phyloP scores from a whole-genome alignment of 495 filamentous ascomycete genomes.

The Hamigera avellanea region DNA sequence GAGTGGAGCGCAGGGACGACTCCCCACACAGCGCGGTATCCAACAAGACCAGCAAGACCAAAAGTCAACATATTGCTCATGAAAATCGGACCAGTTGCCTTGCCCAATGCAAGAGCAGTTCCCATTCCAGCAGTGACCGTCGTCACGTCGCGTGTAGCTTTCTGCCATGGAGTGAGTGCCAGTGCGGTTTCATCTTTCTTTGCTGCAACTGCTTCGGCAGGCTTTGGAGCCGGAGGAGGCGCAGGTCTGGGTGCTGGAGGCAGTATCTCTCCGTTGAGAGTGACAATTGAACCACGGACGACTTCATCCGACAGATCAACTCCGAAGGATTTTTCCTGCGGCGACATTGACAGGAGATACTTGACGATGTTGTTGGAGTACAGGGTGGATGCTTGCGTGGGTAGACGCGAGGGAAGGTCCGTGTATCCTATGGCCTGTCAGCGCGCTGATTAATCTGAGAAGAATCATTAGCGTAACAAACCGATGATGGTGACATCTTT shows the following conservation, averaged over 20 bases:
- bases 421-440: conserved; percentile 49
- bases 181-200: conserved; percentile 43
- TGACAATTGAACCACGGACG: conserved; percentile 68
- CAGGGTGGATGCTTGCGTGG: conserved; percentile 69
- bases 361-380: conserved; percentile 86
- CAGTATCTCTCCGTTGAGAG: conserved; percentile 57
- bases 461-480: conserved; percentile 15
- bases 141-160: conserved; percentile 57
- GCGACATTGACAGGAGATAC: conserved; percentile 64
- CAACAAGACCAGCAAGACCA: conserved; percentile 64
- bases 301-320: conserved; percentile 70
- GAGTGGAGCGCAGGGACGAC: conserved; percentile 67
- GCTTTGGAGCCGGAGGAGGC: conserved; percentile 51
- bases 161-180: conserved; percentile 66
- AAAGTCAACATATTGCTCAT: conserved; percentile 77
- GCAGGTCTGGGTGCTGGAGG: conserved; percentile 59
- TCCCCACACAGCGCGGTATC: conserved; percentile 74
- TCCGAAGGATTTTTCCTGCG: conserved; percentile 60
- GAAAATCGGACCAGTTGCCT: conserved; percentile 63
- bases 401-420: conserved; percentile 66
- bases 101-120: conserved; percentile 57
- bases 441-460: not conserved
- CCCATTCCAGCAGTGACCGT: conserved; percentile 63
- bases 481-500: conserved; percentile 72
- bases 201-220: conserved; percentile 26